phyloP scores from a whole-genome alignment of 1,284 basidiomycete species.

The Phellinidium pouzarii region DNA sequence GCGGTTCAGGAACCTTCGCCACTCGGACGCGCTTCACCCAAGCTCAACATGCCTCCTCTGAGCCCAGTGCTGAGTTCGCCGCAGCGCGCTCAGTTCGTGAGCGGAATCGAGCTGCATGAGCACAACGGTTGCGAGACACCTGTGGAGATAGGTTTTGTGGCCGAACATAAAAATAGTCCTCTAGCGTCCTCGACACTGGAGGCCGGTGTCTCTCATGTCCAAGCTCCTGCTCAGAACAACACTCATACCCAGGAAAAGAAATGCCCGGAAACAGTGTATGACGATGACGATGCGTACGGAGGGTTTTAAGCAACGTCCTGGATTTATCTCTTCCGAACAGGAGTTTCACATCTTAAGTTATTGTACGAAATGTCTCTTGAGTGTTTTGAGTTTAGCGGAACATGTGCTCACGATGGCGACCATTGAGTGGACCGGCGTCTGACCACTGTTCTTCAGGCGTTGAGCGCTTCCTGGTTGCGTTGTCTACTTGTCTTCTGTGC shows the following conservation, averaged over 20 bases:
- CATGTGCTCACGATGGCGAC: background rate
- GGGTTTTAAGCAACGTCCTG: conserved; percentile 33
- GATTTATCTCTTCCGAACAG: background rate
- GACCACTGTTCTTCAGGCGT: conserved; percentile 5
- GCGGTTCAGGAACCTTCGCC: conserved; percentile 19
- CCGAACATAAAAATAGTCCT: background rate
- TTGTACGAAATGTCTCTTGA: background rate
- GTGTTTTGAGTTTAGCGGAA: conserved; percentile 1
- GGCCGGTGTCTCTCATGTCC: background rate
- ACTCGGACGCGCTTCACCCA: conserved; percentile 11
- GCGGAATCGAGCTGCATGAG: conserved; percentile 3
- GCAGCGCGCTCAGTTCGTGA: conserved; percentile 18
- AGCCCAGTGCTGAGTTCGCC: conserved; percentile 19
- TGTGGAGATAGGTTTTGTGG: conserved; percentile 20
- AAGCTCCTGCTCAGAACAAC: background rate
- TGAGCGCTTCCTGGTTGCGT: conserved; percentile 9
- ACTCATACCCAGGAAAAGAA: background rate
- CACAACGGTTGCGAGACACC: conserved; percentile 22
- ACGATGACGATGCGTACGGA: conserved; percentile 58
- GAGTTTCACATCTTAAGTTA: background rate
- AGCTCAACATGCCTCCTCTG: conserved; percentile 17
- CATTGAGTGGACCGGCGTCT: conserved; percentile 2
- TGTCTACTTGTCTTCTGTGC: conserved; percentile 1
- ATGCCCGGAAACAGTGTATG: conserved; percentile 43
- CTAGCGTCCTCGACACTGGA: background rate